A percentile compares a stretch with the other conserved stretches of the same genome.
These are phyloP conservation scores for Clonostachys sp. DNA, from an alignment of 2,329 filamentous ascomycete genomes.

Conservation along the genomic window DNA sequence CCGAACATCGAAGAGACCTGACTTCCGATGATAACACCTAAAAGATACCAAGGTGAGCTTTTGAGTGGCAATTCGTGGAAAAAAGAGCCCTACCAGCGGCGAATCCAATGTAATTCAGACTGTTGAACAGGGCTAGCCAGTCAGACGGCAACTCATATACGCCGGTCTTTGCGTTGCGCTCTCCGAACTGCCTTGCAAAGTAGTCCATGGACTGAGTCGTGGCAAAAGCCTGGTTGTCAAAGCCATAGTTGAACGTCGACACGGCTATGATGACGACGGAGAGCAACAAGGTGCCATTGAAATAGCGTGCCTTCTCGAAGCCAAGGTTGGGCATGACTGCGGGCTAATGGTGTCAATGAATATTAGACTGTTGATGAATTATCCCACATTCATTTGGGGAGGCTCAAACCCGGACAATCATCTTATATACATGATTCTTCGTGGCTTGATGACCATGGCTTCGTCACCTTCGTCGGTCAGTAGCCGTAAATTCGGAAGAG, in stretches of 20 bases:
- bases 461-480: too few relatives aligned
- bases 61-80: too few relatives aligned
- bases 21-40: background rate
- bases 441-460: too few relatives aligned
- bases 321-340: too few relatives aligned
- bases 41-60: too few relatives aligned
- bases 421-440: too few relatives aligned
- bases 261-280: conserved; percentile 17
- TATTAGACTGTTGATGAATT: too few relatives aligned
- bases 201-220: conserved; percentile 23
- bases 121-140: conserved; percentile 1
- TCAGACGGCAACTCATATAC: background rate
- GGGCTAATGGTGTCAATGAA: too few relatives aligned
- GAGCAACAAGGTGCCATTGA: conserved; percentile 6
- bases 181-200: conserved; percentile 19
- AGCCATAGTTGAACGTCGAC: conserved; percentile 25
- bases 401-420: too few relatives aligned
- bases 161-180: background rate
- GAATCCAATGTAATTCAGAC: background rate
- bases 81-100: background rate
- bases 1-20: conserved; percentile 42
- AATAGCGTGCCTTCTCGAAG: background rate
- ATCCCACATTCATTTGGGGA: too few relatives aligned
- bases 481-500: too few relatives aligned
- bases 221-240: conserved; percentile 23